Percentiles rank a stretch among this genome's conserved stretches.
Evolutionary conservation across 805 yeast species (phyloP).

Genomic region (Schwanniomyces occidentalis): DNA sequence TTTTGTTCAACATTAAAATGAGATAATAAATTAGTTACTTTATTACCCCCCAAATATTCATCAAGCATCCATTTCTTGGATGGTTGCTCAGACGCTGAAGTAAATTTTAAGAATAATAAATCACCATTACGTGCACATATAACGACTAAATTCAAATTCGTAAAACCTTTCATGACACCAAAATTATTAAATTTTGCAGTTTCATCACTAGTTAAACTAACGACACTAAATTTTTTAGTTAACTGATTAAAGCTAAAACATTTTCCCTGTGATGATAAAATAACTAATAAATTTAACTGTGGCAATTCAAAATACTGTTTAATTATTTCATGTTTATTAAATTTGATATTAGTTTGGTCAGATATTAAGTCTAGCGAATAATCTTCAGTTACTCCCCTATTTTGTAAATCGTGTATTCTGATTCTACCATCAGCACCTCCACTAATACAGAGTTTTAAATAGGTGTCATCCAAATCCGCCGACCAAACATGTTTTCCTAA

Average conservation of each 20-base stretch:
- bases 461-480: conserved; percentile 51
- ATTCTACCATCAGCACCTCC: conserved; percentile 95
- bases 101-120: conserved; percentile 35
- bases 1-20: conserved; percentile 15
- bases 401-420: conserved; percentile 55
- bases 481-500: conserved; percentile 89
- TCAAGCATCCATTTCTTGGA: conserved; percentile 25
- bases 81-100: conserved; percentile 11
- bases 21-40: conserved; percentile 52
- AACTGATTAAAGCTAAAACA: conserved; percentile 34
- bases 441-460: conserved; percentile 58
- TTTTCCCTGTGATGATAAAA: conserved; percentile 62
- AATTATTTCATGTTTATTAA: conserved; percentile 53
- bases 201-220: conserved; percentile 13
- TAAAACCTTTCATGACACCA: conserved; percentile 44
- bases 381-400: conserved; percentile 8
- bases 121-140: conserved; percentile 40
- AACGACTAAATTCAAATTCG: conserved; percentile 27
- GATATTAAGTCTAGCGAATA: conserved; percentile 38
- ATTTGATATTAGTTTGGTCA: conserved; percentile 17
- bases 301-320: conserved; percentile 57
- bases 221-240: conserved; percentile 22
- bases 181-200: conserved; percentile 32
- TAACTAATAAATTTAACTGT: conserved; percentile 41
- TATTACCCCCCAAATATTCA: conserved; percentile 30